Percentiles rank a stretch among this genome's conserved stretches.
Evolutionary conservation across 139 green algal genomes (phyloP).

Genomic region (Tetradesmus lagerheimii): DNA sequence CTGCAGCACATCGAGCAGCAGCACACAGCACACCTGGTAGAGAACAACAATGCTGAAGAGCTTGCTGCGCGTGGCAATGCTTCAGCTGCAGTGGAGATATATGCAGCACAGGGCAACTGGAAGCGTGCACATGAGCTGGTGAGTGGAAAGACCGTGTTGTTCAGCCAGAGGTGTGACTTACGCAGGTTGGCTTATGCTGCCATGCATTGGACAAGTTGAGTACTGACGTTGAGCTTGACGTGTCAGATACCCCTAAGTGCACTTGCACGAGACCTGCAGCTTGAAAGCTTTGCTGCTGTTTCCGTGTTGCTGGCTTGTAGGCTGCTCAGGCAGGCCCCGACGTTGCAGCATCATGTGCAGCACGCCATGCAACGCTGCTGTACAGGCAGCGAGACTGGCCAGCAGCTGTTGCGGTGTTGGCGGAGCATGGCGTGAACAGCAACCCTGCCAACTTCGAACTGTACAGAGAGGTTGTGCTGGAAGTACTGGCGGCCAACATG

Average conservation of each 20-base stretch:
- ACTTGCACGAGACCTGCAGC: too few relatives aligned
- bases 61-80: constrained; percentile 56
- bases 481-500: constrained; percentile 64
- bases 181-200: too few relatives aligned
- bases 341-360: constrained; percentile 59
- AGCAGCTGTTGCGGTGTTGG: constrained; percentile 57
- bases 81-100: constrained; percentile 39
- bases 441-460: constrained; percentile 69
- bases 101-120: constrained; percentile 49
- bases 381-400: constrained; percentile 66
- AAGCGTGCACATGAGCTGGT: constrained; percentile 46
- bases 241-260: too few relatives aligned
- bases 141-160: neutral
- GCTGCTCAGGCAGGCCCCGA: constrained; percentile 63
- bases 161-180: neutral
- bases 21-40: constrained; percentile 67
- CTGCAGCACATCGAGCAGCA: constrained; percentile 74
- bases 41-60: constrained; percentile 71
- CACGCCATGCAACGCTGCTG: constrained; percentile 73
- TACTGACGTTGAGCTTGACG: too few relatives aligned
- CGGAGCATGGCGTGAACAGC: constrained; percentile 56
- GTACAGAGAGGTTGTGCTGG: constrained; percentile 72
- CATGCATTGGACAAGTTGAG: neutral
- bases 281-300: neutral
- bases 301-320: constrained; percentile 29